Percentiles rank a stretch among this genome's conserved stretches.
These are phyloP conservation scores for Apophysomyces elegans DNA, from an alignment of 371 early-diverging fungal genomes.

Conservation along the genomic window DNA sequence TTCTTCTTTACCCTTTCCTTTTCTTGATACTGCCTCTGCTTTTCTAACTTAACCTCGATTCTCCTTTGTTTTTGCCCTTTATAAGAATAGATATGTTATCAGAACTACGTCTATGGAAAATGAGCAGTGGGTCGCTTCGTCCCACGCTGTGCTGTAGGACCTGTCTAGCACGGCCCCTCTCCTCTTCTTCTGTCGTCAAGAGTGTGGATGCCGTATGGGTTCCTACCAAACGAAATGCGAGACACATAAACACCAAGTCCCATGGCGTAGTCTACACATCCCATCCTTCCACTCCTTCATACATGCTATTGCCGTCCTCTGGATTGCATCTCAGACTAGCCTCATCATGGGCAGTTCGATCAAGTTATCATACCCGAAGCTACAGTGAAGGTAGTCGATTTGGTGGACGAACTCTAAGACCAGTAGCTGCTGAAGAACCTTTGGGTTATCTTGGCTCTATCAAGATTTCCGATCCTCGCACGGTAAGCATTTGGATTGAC, in stretches of 20 bases:
- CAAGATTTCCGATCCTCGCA: background rate
- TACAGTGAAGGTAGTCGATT: background rate
- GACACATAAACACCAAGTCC: background rate
- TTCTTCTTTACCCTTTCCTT: too few species aligned
- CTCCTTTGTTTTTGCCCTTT: background rate
- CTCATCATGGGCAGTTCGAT: background rate
- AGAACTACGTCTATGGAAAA: slow-evolving; percentile 7
- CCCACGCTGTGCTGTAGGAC: background rate
- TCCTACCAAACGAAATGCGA: background rate
- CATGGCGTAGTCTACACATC: too few species aligned
- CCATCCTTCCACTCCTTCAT: background rate
- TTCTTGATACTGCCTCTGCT: too few species aligned
- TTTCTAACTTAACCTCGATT: background rate
- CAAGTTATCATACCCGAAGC: background rate
- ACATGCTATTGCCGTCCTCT: background rate
- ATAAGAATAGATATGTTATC: background rate
- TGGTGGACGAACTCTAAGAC: background rate
- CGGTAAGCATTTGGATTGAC: background rate
- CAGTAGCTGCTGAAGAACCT: background rate
- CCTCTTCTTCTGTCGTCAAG: background rate
- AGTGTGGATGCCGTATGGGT: background rate
- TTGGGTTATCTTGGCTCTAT: background rate
- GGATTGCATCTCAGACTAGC: background rate
- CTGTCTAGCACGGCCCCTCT: slow-evolving; percentile 1
- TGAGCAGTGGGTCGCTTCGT: background rate